These are phyloP conservation scores for Strobilomyces dryophilus DNA, from an alignment of 768 basidiomycete species.

Conservation along the genomic window DNA sequence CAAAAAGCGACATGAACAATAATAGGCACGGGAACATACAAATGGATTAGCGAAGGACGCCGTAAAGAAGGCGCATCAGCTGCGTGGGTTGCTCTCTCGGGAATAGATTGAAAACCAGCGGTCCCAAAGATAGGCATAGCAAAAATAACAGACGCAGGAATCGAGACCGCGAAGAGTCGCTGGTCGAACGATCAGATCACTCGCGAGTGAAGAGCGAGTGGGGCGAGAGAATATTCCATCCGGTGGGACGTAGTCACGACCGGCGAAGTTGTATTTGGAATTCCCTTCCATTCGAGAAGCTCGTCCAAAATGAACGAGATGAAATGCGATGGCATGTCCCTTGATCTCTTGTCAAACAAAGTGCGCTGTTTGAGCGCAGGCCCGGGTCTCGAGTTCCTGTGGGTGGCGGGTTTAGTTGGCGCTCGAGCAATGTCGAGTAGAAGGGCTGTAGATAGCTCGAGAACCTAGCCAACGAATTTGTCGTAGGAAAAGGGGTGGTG, in stretches of 20 bases:
- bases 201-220: conserved; percentile 12
- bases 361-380: conserved; percentile 28
- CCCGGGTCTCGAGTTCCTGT: conserved; percentile 3
- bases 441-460: not conserved
- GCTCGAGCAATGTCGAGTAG: not conserved
- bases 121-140: conserved; percentile 21
- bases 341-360: conserved; percentile 27
- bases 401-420: conserved; percentile 8
- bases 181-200: conserved; percentile 12
- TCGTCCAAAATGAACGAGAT: conserved; percentile 23
- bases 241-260: conserved; percentile 3
- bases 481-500: not conserved
- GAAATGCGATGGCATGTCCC: conserved; percentile 29
- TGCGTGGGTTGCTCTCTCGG: conserved; percentile 23
- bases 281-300: conserved; percentile 34
- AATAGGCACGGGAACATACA: conserved; percentile 5
- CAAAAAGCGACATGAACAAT: conserved; percentile 17
- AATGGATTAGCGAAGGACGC: conserved; percentile 18
- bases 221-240: conserved; percentile 18
- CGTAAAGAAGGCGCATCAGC: conserved; percentile 33
- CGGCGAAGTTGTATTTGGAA: conserved; percentile 10
- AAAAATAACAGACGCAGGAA: not conserved
- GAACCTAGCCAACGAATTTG: conserved; percentile 4
- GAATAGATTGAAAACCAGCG: conserved; percentile 6
- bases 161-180: conserved; percentile 1